Evolutionary conservation across 2,329 filamentous ascomycete species (phyloP).

Genomic region (Biscogniauxia mediterranea): DNA sequence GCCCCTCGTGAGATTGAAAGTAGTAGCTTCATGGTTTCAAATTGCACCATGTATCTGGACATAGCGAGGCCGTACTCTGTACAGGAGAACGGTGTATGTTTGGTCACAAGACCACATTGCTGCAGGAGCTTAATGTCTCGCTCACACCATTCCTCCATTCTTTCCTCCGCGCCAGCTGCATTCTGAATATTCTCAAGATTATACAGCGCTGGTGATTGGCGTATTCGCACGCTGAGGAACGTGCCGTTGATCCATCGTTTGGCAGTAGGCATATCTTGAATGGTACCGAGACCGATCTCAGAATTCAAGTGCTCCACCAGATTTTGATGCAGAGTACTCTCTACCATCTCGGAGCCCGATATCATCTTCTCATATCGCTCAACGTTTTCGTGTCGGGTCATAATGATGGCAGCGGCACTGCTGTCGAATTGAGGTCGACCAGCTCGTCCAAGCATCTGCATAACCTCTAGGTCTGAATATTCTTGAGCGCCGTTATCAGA

Average conservation of each 20-base stretch:
- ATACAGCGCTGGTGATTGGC: slow-evolving; percentile 70
- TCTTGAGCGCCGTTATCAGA: slow-evolving; percentile 61
- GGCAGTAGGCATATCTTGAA: slow-evolving; percentile 62
- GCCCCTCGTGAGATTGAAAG: slow-evolving; percentile 60
- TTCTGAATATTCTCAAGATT: slow-evolving; percentile 55
- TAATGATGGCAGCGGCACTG: slow-evolving; percentile 73
- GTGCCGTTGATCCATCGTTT: slow-evolving; percentile 74
- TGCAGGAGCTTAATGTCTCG: slow-evolving; percentile 66
- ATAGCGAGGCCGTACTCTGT: slow-evolving; percentile 78
- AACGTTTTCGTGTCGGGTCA: slow-evolving; percentile 67
- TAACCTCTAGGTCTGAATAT: slow-evolving; percentile 79
- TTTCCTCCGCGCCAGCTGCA: slow-evolving; percentile 55
- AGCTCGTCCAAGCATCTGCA: slow-evolving; percentile 87
- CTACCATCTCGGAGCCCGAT: slow-evolving; percentile 68
- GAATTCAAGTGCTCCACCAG: slow-evolving; percentile 83
- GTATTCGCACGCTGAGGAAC: slow-evolving; percentile 73
- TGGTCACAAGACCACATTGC: slow-evolving; percentile 55
- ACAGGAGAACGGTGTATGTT: slow-evolving; percentile 49
- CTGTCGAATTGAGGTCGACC: slow-evolving; percentile 81
- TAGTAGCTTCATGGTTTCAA: slow-evolving; percentile 74
- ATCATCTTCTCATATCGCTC: slow-evolving; percentile 70
- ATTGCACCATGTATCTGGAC: slow-evolving; percentile 78
- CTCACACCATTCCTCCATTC: slow-evolving; percentile 68
- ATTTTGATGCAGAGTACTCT: slow-evolving; percentile 76
- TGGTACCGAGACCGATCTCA: slow-evolving; percentile 74